Evolutionary conservation across 1,284 basidiomycete genomes (phyloP).

Genomic region (Ceratobasidium sp.): DNA sequence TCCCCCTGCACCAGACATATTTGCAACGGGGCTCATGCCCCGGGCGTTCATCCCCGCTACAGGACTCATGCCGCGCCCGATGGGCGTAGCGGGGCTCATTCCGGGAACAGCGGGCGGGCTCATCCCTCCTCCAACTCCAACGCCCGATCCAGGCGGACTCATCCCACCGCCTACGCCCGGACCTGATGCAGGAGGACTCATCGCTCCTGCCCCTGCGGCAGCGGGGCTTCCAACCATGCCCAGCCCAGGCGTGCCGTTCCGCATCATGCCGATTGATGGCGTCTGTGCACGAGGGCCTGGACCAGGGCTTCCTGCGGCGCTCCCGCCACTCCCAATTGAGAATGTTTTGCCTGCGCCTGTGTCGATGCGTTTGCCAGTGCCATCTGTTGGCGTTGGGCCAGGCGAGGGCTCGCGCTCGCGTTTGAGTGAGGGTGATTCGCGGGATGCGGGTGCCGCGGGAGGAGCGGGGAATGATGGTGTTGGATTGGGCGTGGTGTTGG

Average conservation of each 20-base stretch:
- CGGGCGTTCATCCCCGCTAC: slow-evolving; percentile 35
- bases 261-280: slow-evolving; percentile 5
- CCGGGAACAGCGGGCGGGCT: slow-evolving; percentile 11
- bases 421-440: slow-evolving; percentile 42
- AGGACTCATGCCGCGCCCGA: slow-evolving; percentile 29
- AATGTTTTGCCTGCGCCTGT: slow-evolving; percentile 32
- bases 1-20: slow-evolving; percentile 11
- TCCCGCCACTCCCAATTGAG: slow-evolving; percentile 38
- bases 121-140: slow-evolving; percentile 3
- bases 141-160: slow-evolving; percentile 2
- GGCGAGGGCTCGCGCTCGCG: slow-evolving; percentile 36
- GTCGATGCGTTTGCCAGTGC: slow-evolving; percentile 24
- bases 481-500: no score
- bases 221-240: background rate
- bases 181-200: slow-evolving; percentile 9
- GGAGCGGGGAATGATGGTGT: no score
- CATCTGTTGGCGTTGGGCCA: background rate
- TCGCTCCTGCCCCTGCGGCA: background rate
- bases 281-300: slow-evolving; percentile 18
- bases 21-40: slow-evolving; percentile 33
- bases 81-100: slow-evolving; percentile 27
- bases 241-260: slow-evolving; percentile 18
- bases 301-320: slow-evolving; percentile 23
- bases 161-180: background rate
- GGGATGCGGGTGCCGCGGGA: background rate